These are phyloP conservation scores for Hapsidospora chrysogenum DNA, from an alignment of 495 filamentous ascomycete species.

Conservation along the genomic window DNA sequence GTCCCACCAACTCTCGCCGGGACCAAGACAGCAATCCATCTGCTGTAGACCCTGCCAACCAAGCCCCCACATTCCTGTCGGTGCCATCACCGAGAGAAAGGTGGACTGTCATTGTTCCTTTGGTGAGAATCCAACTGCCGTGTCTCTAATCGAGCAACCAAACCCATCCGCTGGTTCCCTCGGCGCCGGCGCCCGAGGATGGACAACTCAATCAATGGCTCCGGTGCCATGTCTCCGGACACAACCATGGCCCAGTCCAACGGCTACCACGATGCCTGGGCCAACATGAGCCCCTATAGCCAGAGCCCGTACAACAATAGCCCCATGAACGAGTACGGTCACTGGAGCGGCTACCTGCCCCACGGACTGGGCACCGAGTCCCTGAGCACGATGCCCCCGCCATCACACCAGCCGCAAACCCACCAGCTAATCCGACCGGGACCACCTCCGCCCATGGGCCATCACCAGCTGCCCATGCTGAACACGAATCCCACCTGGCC, in stretches of 20 bases:
- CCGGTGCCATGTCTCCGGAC: slow-evolving; percentile 30
- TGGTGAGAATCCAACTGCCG: no score
- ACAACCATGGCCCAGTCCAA: slow-evolving; percentile 28
- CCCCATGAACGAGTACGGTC: slow-evolving; percentile 27
- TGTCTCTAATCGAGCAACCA: no score
- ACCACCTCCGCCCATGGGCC: slow-evolving; percentile 13
- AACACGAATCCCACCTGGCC: slow-evolving; percentile 53
- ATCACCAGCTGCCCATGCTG: slow-evolving; percentile 35
- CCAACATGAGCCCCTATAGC: slow-evolving; percentile 26
- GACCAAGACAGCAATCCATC: no score
- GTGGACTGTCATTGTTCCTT: no score
- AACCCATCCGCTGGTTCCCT: no score
- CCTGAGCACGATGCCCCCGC: slow-evolving; percentile 25
- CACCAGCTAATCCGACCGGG: slow-evolving; percentile 16
- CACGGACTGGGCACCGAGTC: slow-evolving; percentile 30
- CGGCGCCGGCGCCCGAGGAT: no score
- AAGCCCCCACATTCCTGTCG: no score
- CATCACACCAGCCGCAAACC: slow-evolving; percentile 19
- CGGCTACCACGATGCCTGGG: slow-evolving; percentile 25
- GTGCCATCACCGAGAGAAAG: no score
- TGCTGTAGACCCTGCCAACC: no score
- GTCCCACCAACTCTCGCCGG: no score
- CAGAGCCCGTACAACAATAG: slow-evolving; percentile 25
- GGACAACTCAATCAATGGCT: slow-evolving; percentile 32
- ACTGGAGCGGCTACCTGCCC: slow-evolving; percentile 19